phyloP scores from a whole-genome alignment of 345 rosid genomes.

The Erucastrum elatum region DNA sequence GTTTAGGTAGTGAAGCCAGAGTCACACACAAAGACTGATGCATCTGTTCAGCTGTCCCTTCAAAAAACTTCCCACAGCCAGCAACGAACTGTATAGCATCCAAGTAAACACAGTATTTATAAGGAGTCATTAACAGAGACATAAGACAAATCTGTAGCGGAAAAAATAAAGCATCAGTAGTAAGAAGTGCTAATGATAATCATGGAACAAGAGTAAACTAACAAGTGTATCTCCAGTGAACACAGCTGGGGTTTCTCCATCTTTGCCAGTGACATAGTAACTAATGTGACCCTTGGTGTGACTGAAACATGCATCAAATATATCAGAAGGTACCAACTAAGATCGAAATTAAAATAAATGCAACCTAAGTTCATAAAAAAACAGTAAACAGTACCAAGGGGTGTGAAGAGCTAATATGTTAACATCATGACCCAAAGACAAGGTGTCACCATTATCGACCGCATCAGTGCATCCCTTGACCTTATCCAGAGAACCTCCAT shows the following conservation, averaged over 20 bases:
- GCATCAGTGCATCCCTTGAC: constrained; percentile 75
- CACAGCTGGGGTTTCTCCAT: constrained; percentile 66
- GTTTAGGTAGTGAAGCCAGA: background rate
- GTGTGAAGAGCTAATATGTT: constrained; percentile 79
- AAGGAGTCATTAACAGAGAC: background rate
- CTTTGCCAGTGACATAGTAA: constrained; percentile 67
- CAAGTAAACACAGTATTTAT: constrained; percentile 3
- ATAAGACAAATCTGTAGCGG: background rate
- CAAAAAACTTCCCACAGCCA: background rate
- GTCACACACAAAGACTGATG: background rate
- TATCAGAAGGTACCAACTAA: background rate
- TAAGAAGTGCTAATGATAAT: background rate
- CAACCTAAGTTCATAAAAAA: background rate
- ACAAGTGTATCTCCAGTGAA: constrained; percentile 94
- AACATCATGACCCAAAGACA: constrained; percentile 54
- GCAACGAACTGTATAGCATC: constrained; percentile 12
- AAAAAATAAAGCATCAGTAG: background rate
- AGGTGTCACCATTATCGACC: constrained; percentile 70
- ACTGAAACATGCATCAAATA: constrained; percentile 40
- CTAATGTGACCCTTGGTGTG: constrained; percentile 93
- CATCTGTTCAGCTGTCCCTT: constrained; percentile 2
- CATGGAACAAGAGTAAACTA: constrained; percentile 24
- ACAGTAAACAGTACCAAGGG: constrained; percentile 55
- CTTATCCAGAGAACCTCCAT: constrained; percentile 83
- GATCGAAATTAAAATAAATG: background rate